Conservation (phyloP, 495 filamentous ascomycete species). For the Hypoxylon cercidicola region DNA sequence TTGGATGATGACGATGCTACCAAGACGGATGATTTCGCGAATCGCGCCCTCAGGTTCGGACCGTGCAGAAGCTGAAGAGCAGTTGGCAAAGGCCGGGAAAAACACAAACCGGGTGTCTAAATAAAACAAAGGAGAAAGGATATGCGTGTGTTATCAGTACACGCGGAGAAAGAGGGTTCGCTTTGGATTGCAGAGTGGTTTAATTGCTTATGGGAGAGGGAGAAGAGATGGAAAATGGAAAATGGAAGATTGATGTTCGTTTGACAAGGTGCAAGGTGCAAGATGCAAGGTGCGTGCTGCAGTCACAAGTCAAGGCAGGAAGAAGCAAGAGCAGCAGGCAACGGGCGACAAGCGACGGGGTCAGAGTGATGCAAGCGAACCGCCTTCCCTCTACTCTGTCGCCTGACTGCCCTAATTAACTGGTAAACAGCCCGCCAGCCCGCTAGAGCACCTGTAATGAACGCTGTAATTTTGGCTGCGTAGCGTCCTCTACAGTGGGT, state of each 20-base stretch:
- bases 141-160: constrained; percentile 24
- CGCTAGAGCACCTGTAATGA: constrained; percentile 4
- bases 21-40: constrained; percentile 41
- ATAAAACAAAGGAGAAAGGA: constrained; percentile 39
- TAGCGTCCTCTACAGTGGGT: constrained; percentile 7
- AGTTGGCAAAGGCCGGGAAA: constrained; percentile 24
- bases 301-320: constrained; percentile 20
- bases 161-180: constrained; percentile 14
- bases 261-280: constrained; percentile 11
- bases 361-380: constrained; percentile 45
- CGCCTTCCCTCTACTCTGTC: constrained; percentile 14
- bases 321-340: too few relatives aligned
- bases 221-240: constrained; percentile 21
- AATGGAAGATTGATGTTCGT: constrained; percentile 39
- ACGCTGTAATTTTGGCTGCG: constrained; percentile 20
- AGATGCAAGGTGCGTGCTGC: too few relatives aligned
- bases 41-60: constrained; percentile 46
- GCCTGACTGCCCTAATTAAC: constrained; percentile 24
- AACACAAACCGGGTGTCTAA: constrained; percentile 38
- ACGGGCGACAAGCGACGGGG: constrained; percentile 1
- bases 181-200: constrained; percentile 12
- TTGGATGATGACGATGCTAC: constrained; percentile 39
- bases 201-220: constrained; percentile 25
- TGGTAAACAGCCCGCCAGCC: not conserved
- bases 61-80: constrained; percentile 18